Evolutionary conservation across 2,329 filamentous ascomycete genomes (phyloP), one percentile per base, ranked within the genome.

Genomic region (Fusarium sp.): DNA sequence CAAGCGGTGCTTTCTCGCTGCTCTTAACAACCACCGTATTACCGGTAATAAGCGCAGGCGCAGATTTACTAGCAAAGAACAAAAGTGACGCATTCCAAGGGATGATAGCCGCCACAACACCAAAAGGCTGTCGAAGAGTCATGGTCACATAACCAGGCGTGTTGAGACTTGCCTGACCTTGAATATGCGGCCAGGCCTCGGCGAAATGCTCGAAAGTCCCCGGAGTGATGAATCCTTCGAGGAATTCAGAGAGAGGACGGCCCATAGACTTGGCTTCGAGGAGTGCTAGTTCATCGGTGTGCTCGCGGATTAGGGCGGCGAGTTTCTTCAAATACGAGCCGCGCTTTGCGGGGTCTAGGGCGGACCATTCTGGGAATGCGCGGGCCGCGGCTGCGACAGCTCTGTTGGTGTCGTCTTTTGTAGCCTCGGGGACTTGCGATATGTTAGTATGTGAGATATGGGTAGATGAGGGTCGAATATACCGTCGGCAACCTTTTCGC

Each of bases 71-170:
- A 1, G 77, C 79, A 29, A 85, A 80, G 65, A 84, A 83, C 3
- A 82, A 57, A 4, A 87, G 69, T 0, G 86, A 82, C 1, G 80
- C 81, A 66, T 89, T 88, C 86, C 87, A 90, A 0, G 87, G 87
- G 53, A 88, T 86, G 57, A 90, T 90, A n/a, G 80, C 80, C 3
- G 81, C 87, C 1, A 82, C 83, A 4, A 87, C 85, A n/a, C 85
- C 85, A 44, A 80, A 82, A 0, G 85, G 86, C 74, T 87, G 83
- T 16, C 81, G 81, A 0, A 85, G 70, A 18, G 82, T 82, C 76
- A 87, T 75, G 56, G 76, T 83, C 16, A 86, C 67, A 59, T 80
- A 79, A 6, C 83, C 83, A 1, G 84, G 84, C 0, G 83, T 85
- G 71, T 86, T 83, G 30, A 86, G 72, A 54, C 81, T 83, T 2